Evolutionary conservation across 192 early-diverging fungal species (phyloP), one percentile per base, ranked within the genome.

Genomic region (Umbelopsis sp.): DNA sequence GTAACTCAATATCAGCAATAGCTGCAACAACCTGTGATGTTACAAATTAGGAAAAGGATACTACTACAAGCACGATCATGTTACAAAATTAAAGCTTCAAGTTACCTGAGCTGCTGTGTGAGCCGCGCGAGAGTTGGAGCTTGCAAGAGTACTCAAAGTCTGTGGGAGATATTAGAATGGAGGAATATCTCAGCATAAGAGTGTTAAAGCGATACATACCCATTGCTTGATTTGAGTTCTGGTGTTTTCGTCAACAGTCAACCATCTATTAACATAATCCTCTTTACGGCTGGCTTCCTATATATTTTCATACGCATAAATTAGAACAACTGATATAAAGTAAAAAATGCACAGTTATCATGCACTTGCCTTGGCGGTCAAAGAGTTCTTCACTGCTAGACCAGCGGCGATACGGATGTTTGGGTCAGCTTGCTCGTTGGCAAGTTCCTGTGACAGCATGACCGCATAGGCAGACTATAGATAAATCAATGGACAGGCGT

Each of bases 1-100:
- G 96, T 64, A 99, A 84, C 76, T 99, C 98, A 35, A 98, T 93
- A 66, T 88, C 91, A 16, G 92, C 93, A 76, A 99, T 94, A 48
- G 96, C 96, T 48, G 95, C 87, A 74, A 98, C 85, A 49, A 91
- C 85, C 88, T 93, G 74, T 35, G 5, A 41, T 41, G 10, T 41
- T 41, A 41, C 37, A 10, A 41, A 41, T 53, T 25, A 53, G 21
- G 51, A 53, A 53, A 53, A 61, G 13, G 13, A 35, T 35, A 61
- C 27, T 27, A 27, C 55, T 18, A 18, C n/a, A 12, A 61, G 30
- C 33, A n/a, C 33, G 27, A 35, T 35, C 33, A 27, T 12, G 5
- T 61, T 20, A 20, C 48, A 20, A 49, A 49, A 16, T 21, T 49
- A 27, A 13, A 3, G 25, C 13, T 61, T 0, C n/a, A 65, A 16